These are phyloP conservation scores for Phyllachora maydis DNA, from an alignment of 2,329 filamentous ascomycete species.

Conservation along the genomic window DNA sequence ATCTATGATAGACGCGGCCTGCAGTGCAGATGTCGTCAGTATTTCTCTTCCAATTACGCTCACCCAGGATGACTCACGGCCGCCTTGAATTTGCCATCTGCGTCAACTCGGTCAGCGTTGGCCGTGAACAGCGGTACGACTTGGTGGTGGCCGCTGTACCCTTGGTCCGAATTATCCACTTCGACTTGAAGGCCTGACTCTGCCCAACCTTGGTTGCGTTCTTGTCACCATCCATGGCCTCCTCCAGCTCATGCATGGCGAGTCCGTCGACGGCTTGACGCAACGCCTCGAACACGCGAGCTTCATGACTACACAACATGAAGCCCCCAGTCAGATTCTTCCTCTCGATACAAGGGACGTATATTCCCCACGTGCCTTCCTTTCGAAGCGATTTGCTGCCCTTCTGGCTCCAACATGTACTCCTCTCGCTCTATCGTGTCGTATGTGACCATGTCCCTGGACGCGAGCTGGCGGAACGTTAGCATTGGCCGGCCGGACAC, in stretches of 20 bases:
- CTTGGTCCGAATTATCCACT: constrained; percentile 45
- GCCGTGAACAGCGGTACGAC: no score
- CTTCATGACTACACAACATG: no score
- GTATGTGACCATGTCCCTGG: constrained; percentile 73
- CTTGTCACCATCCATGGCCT: constrained; percentile 51
- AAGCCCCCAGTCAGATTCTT: no score
- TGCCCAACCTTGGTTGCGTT: constrained; percentile 66
- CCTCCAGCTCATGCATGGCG: constrained; percentile 54
- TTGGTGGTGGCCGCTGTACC: constrained; percentile 26
- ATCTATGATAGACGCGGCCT: constrained; percentile 60
- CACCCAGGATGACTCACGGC: constrained; percentile 7
- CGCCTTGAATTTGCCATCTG: constrained; percentile 22
- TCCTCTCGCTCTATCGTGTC: constrained; percentile 67
- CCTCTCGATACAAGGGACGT: no score
- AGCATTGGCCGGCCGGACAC: no score
- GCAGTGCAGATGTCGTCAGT: constrained; percentile 1
- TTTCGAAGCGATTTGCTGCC: constrained; percentile 47
- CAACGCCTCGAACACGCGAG: constrained; percentile 60
- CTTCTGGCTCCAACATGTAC: constrained; percentile 54
- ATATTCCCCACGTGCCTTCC: no score
- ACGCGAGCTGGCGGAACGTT: no score
- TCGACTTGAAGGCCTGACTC: constrained; percentile 77
- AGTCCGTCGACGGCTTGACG: constrained; percentile 56
- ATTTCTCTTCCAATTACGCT: no score
- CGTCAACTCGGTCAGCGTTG: no score